Conservation (phyloP, 2,329 filamentous ascomycete species). For the Phaeosphaeriaceae sp. region DNA sequence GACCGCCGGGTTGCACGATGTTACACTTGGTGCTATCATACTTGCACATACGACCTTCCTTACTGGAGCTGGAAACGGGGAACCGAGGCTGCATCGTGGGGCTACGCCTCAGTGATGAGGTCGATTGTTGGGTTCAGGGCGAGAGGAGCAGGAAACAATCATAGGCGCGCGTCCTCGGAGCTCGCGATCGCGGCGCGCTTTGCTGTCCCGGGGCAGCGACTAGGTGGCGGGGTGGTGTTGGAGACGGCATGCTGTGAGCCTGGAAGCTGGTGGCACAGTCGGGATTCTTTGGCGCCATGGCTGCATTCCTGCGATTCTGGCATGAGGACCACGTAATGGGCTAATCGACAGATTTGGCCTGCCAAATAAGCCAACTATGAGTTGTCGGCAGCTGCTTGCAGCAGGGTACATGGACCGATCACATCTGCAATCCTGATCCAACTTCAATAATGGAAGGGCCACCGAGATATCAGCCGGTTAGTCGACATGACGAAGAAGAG, state of each 20-base stretch:
- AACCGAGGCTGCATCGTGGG: conserved; percentile 6
- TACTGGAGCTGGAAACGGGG: conserved; percentile 20
- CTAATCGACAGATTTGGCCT: background rate
- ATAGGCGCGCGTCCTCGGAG: conserved; percentile 34
- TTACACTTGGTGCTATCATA: conserved; percentile 26
- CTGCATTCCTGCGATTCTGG: background rate
- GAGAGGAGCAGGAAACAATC: conserved; percentile 15
- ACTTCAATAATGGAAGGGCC: conserved; percentile 28
- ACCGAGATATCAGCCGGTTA: conserved; percentile 34
- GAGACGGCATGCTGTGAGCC: conserved; percentile 7
- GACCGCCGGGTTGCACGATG: conserved; percentile 24
- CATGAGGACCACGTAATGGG: conserved; percentile 1
- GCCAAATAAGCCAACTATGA: background rate
- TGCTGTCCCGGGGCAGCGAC: conserved; percentile 7
- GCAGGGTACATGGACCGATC: background rate
- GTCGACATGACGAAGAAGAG: conserved; percentile 30
- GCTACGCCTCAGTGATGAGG: conserved; percentile 7
- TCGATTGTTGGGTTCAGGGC: conserved; percentile 4
- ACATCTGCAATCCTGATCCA: background rate
- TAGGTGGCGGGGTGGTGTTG: conserved; percentile 10
- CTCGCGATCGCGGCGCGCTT: conserved; percentile 10
- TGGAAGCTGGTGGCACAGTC: conserved; percentile 11
- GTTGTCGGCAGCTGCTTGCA: background rate
- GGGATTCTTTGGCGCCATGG: background rate
- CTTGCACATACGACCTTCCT: conserved; percentile 31